phyloP scores from a whole-genome alignment of 768 basidiomycete genomes.

The Leccinum sublutescens region DNA sequence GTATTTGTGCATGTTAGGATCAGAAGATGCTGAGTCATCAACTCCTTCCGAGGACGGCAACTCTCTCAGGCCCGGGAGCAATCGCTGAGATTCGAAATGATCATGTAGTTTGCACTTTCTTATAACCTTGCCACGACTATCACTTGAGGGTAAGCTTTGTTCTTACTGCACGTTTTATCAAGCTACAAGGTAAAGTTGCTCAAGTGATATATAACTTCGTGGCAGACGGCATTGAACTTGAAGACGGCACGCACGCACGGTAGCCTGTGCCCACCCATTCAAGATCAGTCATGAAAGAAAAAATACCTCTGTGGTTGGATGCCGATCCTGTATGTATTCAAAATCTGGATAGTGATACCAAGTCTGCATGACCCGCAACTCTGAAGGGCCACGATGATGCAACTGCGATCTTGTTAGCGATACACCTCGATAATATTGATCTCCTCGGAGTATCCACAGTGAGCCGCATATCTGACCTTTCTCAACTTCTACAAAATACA shows the following conservation, averaged over 20 bases:
- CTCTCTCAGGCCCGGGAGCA: no score
- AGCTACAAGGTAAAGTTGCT: no score
- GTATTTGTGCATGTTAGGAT: slow-evolving; percentile 29
- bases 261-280: neutral
- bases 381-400: slow-evolving; percentile 87
- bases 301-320: slow-evolving; percentile 54
- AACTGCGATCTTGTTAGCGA: slow-evolving; percentile 74
- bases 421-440: slow-evolving; percentile 60
- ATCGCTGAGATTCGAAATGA: no score
- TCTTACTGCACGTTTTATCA: no score
- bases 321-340: slow-evolving; percentile 54
- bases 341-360: neutral
- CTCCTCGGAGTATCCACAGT: slow-evolving; percentile 87
- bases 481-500: neutral
- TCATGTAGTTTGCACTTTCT: no score
- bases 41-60: neutral
- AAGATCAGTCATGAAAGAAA: slow-evolving; percentile 13
- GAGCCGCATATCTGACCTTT: slow-evolving; percentile 12
- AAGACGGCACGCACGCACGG: no score
- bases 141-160: no score
- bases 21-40: slow-evolving; percentile 13
- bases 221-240: neutral
- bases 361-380: slow-evolving; percentile 1
- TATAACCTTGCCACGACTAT: no score
- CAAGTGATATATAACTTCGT: neutral